Evolutionary conservation across 345 rosid genomes (phyloP).

Genomic region (Ricinus communis): DNA sequence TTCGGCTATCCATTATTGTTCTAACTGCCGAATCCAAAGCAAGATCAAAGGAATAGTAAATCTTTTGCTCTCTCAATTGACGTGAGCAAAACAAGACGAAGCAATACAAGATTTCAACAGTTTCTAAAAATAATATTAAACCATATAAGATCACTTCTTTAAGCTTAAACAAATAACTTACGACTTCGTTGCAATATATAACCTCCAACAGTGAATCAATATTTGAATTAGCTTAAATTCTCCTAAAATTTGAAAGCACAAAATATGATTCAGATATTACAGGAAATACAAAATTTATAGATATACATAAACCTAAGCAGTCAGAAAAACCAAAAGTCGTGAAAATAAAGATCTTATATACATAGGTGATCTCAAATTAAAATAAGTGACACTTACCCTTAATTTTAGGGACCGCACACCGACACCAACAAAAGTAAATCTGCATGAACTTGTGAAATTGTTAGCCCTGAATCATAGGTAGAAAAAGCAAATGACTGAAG

Average conservation of each 20-base stretch:
- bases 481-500: conserved; percentile 1
- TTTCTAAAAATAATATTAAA: conserved; percentile 26
- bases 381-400: conserved; percentile 20
- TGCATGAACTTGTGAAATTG: not conserved
- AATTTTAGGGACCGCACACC: conserved; percentile 29
- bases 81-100: conserved; percentile 31
- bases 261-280: not conserved
- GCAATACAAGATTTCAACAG: conserved; percentile 40
- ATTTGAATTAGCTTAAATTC: conserved; percentile 30
- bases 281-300: not conserved
- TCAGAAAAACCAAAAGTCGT: not conserved
- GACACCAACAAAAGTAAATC: too few species aligned
- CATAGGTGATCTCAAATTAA: not conserved
- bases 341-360: not conserved
- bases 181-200: conserved; percentile 13
- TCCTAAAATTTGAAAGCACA: conserved; percentile 19
- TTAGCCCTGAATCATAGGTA: conserved; percentile 26
- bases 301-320: too few species aligned
- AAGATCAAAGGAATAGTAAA: conserved; percentile 42
- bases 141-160: not conserved
- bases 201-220: conserved; percentile 42
- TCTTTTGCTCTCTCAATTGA: conserved; percentile 34
- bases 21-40: conserved; percentile 40
- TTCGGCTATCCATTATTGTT: conserved; percentile 41
- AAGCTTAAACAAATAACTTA: conserved; percentile 1